Percentiles rank a stretch among this genome's conserved stretches.
Conservation (phyloP, 2,329 filamentous ascomycete species). For the Cladorrhinum sp. region DNA sequence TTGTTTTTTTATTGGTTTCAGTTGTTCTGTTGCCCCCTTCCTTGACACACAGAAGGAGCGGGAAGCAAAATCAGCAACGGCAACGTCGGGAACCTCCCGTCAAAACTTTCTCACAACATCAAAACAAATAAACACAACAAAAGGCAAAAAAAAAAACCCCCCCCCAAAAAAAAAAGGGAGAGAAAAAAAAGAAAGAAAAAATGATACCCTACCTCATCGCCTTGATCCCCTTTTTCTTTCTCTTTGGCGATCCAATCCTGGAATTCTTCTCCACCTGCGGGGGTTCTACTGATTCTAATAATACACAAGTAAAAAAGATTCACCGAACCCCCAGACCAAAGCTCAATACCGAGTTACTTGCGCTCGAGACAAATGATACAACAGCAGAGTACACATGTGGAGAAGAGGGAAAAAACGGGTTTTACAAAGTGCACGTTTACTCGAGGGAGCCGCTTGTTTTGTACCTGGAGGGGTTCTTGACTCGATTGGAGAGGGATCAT, state of each 20-base stretch:
- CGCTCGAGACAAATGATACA: conserved; percentile 39
- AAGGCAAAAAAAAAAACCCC: no score
- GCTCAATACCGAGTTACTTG: conserved; percentile 51
- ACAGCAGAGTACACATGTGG: conserved; percentile 34
- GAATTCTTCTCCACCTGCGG: conserved; percentile 33
- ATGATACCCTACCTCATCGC: conserved; percentile 49
- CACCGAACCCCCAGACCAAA: conserved; percentile 42
- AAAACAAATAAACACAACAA: no score
- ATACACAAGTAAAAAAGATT: conserved; percentile 23
- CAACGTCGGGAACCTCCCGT: no score
- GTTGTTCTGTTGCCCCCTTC: no score
- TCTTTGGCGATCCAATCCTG: conserved; percentile 45
- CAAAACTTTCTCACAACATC: no score
- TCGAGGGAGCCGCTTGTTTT: conserved; percentile 51
- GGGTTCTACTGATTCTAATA: no score
- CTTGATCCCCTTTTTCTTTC: conserved; percentile 40
- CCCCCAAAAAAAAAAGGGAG: not conserved
- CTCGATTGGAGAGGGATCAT: conserved; percentile 42
- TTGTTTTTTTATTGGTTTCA: no score
- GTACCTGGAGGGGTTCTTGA: conserved; percentile 53
- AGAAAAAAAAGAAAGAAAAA: not conserved
- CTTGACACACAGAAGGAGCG: no score
- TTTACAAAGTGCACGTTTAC: conserved; percentile 48
- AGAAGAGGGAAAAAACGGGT: conserved; percentile 38
- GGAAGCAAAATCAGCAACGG: no score